Conservation (phyloP, 345 rosid genomes). For the Cardiospermum halicacabum region DNA sequence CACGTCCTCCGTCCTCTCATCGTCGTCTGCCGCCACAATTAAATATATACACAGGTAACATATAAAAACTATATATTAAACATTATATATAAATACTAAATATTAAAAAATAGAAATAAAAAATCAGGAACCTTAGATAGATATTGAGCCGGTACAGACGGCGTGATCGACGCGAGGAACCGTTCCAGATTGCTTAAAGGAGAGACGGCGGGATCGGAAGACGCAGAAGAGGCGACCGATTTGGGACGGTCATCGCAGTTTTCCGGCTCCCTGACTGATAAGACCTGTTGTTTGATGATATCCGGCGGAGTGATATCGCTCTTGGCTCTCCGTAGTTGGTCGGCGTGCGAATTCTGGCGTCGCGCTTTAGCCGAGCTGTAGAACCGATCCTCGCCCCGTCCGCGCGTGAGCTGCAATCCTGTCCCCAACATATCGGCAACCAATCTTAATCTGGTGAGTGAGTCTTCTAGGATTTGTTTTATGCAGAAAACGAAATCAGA, state of each 20-base stretch:
- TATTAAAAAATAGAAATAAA: no score
- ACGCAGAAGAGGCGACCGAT: slow-evolving; percentile 15
- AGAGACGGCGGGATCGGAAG: slow-evolving; percentile 19
- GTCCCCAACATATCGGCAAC: slow-evolving; percentile 39
- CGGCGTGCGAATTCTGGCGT: slow-evolving; percentile 27
- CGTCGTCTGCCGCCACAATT: slow-evolving; percentile 31
- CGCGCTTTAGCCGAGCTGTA: slow-evolving; percentile 35
- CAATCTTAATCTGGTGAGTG: neutral
- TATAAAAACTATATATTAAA: neutral
- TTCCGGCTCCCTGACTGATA: slow-evolving; percentile 19
- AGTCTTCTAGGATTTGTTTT: neutral
- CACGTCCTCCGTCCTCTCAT: slow-evolving; percentile 32
- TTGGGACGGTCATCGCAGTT: slow-evolving; percentile 16
- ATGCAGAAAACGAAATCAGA: neutral
- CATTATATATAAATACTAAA: no score
- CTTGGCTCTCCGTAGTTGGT: slow-evolving; percentile 38
- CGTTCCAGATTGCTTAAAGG: slow-evolving; percentile 43
- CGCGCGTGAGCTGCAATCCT: slow-evolving; percentile 41
- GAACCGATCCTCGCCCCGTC: slow-evolving; percentile 47
- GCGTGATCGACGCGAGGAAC: slow-evolving; percentile 50
- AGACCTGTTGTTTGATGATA: neutral
- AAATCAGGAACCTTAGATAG: slow-evolving; percentile 39
- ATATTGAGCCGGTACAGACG: slow-evolving; percentile 46
- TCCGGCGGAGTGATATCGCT: slow-evolving; percentile 24
- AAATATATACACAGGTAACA: neutral